A percentile compares a stretch with the other conserved stretches of the same genome.
These are phyloP conservation scores for Arxiozyma slooffiae DNA, from an alignment of 1,139 yeast species.

Conservation along the genomic window DNA sequence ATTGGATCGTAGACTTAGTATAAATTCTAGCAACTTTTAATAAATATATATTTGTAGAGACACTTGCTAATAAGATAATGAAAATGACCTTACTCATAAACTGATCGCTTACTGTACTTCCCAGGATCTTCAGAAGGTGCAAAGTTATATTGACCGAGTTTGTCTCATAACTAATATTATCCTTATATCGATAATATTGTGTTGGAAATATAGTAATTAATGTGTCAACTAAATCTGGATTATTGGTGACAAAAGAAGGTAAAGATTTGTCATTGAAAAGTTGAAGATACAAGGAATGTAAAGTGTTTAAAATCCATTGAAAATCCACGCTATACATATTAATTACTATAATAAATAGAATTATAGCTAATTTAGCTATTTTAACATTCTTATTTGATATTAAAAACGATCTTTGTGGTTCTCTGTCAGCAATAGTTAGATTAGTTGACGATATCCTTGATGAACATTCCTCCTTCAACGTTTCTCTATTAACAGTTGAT, in stretches of 20 bases:
- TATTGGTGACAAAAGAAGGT: neutral
- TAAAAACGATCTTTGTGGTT: slow-evolving; percentile 18
- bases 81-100: slow-evolving; percentile 70
- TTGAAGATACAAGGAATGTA: slow-evolving; percentile 8
- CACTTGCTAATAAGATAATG: slow-evolving; percentile 62
- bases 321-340: slow-evolving; percentile 67
- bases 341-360: slow-evolving; percentile 57
- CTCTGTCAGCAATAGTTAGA: slow-evolving; percentile 43
- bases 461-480: slow-evolving; percentile 92
- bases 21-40: slow-evolving; percentile 67
- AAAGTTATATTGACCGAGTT: slow-evolving; percentile 54
- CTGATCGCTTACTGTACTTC: slow-evolving; percentile 72
- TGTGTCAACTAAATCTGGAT: slow-evolving; percentile 22
- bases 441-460: slow-evolving; percentile 61
- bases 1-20: slow-evolving; percentile 22
- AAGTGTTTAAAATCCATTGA: slow-evolving; percentile 56
- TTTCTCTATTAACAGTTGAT: slow-evolving; percentile 66
- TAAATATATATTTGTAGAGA: slow-evolving; percentile 73
- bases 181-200: slow-evolving; percentile 51
- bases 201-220: slow-evolving; percentile 59
- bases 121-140: slow-evolving; percentile 45
- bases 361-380: slow-evolving; percentile 57
- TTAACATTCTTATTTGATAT: slow-evolving; percentile 38
- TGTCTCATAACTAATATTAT: slow-evolving; percentile 28
- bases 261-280: neutral